Evolutionary conservation across 2,329 filamentous ascomycete species (phyloP).

Genomic region (Diaporthe caulivora): DNA sequence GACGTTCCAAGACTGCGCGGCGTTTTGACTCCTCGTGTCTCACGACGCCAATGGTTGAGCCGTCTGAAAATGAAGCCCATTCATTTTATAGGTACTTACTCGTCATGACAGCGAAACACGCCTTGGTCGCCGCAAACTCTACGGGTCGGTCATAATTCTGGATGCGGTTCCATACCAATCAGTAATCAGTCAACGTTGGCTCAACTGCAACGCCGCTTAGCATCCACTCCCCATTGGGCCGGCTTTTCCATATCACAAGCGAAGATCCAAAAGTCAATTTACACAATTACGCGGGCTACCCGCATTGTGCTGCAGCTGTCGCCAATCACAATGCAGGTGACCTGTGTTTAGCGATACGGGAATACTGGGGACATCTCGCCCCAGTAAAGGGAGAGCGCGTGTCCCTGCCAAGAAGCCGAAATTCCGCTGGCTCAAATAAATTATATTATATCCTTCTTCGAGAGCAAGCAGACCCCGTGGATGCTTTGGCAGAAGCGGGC

Average conservation of each 20-base stretch:
- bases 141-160: constrained; percentile 10
- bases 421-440: not conserved
- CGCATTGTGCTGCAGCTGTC: not conserved
- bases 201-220: constrained; percentile 8
- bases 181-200: not conserved
- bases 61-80: not conserved
- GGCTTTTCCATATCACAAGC: constrained; percentile 20
- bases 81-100: constrained; percentile 1
- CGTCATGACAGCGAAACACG: constrained; percentile 23
- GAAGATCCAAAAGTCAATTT: constrained; percentile 14
- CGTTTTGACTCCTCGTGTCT: constrained; percentile 27
- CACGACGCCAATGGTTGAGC: not conserved
- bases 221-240: constrained; percentile 7
- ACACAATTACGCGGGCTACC: not conserved
- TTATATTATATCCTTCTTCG: not conserved
- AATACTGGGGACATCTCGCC: not conserved
- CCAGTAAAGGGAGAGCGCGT: not conserved
- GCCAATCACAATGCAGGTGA: not conserved
- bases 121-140: constrained; percentile 16
- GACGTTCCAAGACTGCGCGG: constrained; percentile 1
- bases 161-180: not conserved
- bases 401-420: constrained; percentile 11
- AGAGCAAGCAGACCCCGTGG: not conserved
- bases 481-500: not conserved
- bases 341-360: not conserved